Base-by-base conservation (phyloP, 2,329 filamentous ascomycete species). In the Fusarium sp. region DNA sequence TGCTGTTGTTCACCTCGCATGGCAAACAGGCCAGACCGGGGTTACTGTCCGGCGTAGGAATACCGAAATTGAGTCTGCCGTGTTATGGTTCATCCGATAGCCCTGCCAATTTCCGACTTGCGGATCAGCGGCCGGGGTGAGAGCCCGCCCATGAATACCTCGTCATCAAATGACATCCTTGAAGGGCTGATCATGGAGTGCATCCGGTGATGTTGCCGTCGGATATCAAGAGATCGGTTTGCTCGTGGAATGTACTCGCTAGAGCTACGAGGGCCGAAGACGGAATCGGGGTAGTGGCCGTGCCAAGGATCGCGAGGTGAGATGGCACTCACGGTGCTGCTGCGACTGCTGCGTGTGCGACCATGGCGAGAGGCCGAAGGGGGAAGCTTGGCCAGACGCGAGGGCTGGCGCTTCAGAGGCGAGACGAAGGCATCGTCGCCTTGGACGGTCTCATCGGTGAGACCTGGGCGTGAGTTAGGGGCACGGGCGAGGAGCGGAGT, bases 401-500 rank as follows among this genome's bases (percentile, higher is more conserved):
- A 88, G 4, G 86, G 83, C 16, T 88, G 86, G 13, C 88, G 86
- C 79, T 86, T 90, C 1, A 87, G 83, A 13, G 84, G 82, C 9
- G 86, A 81, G 33, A 92, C 80, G 72, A 90, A 92, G 5, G 91
- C 89, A 54, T 88, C 87, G 67, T 89, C 90, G 37, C 91, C 90
- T 6, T 90, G 89, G 4, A 92, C 80, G 2, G 86, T 81, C 75
- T 92, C 89, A 71, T 92, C 90, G 3, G 91, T 92, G 7, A 92
- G 85, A 18, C 91, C 91, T 1, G 86, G 86, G 22, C 90, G 84
- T n/a, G 90, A 85, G 75, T 92, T 92, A 14, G 91, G 90, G 8
- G 91, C 91, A 57, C 87, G 84, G 14, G 90, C 90, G 31, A 90
- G 83, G 11, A 91, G 86, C 1, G 89, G 86, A 4, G 87, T 83